Evolutionary conservation across 2,329 filamentous ascomycete genomes (phyloP).

Genomic region (Metarhizium sp.): DNA sequence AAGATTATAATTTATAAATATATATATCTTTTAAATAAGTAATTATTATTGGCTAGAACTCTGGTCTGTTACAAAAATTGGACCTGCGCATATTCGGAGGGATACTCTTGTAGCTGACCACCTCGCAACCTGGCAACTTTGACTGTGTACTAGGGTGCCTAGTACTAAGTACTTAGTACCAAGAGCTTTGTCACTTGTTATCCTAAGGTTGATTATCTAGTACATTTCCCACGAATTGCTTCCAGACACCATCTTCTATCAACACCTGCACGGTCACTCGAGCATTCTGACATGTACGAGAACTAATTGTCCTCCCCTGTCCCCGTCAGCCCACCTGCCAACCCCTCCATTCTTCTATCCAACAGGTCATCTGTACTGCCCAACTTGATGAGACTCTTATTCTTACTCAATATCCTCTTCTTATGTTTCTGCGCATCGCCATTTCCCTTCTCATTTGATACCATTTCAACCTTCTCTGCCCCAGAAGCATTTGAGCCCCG

Average conservation of each 20-base stretch:
- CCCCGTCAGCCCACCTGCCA: conserved; percentile 44
- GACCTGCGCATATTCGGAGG: too few relatives aligned
- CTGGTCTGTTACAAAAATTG: too few relatives aligned
- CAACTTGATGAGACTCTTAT: conserved; percentile 41
- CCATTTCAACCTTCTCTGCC: conserved; percentile 13
- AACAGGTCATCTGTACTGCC: conserved; percentile 50
- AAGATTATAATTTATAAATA: too few relatives aligned
- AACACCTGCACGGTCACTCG: neutral
- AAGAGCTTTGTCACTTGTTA: neutral
- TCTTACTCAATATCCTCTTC: conserved; percentile 26
- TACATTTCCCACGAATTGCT: neutral
- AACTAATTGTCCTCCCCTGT: conserved; percentile 31
- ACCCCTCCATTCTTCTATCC: conserved; percentile 47
- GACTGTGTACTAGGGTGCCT: too few relatives aligned
- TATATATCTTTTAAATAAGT: too few relatives aligned
- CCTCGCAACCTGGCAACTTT: too few relatives aligned
- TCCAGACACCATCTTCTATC: neutral
- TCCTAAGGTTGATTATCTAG: neutral
- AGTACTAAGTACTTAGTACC: too few relatives aligned
- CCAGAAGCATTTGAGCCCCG: conserved; percentile 19
- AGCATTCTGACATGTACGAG: neutral
- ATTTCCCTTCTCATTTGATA: conserved; percentile 3
- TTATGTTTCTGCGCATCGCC: conserved; percentile 10
- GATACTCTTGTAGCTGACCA: too few relatives aligned
- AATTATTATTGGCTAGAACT: too few relatives aligned